Evolutionary conservation across 208 protist species (phyloP).

Genomic region (Wallacemonas sp.): DNA sequence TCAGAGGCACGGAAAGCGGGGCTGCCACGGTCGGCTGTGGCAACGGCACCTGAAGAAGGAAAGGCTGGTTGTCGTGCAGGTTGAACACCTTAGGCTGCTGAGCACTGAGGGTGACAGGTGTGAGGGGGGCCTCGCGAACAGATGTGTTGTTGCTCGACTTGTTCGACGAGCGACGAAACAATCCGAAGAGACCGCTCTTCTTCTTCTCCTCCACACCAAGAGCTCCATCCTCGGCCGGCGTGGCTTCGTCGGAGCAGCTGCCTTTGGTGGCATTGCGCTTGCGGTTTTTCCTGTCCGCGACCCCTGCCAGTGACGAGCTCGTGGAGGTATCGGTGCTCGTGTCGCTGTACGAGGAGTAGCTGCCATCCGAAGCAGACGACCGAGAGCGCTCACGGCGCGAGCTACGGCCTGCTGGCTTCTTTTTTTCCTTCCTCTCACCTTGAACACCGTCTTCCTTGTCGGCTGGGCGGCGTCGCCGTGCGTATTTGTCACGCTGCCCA

Average conservation of each 20-base stretch:
- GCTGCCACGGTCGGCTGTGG: not conserved
- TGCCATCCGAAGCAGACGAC: too few relatives aligned
- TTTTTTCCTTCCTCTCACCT: not conserved
- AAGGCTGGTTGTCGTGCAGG: not conserved
- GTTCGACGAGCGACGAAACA: slow-evolving; percentile 8
- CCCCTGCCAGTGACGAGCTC: not conserved
- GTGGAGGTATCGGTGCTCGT: not conserved
- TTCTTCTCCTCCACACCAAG: slow-evolving; percentile 3
- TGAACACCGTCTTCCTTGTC: not conserved
- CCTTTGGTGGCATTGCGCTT: not conserved
- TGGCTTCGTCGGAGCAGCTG: not conserved
- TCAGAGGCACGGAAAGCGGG: not conserved
- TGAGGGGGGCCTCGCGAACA: not conserved
- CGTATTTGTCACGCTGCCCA: not conserved
- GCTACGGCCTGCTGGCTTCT: not conserved
- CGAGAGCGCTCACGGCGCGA: not conserved
- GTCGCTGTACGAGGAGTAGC: slow-evolving; percentile 2
- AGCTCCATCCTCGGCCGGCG: not conserved
- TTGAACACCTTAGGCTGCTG: slow-evolving; percentile 2
- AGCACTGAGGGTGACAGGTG: not conserved
- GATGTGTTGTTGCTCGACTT: slow-evolving; percentile 8
- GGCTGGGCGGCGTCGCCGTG: too few relatives aligned
- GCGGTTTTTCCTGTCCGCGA: not conserved
- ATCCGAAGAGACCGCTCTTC: not conserved
- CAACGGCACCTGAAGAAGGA: not conserved